phyloP scores from a whole-genome alignment of 345 rosid species.

The Anastatica hierochuntica region DNA sequence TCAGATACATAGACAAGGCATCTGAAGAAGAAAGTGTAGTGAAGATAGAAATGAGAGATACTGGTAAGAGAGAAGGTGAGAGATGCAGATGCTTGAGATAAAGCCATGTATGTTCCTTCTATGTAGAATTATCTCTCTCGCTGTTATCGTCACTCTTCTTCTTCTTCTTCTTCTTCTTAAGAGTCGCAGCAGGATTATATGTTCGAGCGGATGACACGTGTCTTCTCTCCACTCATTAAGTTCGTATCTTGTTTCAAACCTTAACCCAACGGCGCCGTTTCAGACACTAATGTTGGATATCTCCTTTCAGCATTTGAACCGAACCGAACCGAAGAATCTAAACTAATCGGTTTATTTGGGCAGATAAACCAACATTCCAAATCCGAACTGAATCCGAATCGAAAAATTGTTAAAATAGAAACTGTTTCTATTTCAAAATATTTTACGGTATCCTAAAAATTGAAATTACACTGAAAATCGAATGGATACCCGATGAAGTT shows the following conservation, averaged over 20 bases:
- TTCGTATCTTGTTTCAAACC: slow-evolving; percentile 15
- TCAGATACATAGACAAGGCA: slow-evolving; percentile 14
- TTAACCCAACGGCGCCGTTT: neutral
- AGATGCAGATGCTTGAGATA: slow-evolving; percentile 50
- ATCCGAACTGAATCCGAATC: too few species aligned
- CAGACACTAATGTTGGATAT: neutral
- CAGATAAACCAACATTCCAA: too few species aligned
- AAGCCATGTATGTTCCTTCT: slow-evolving; percentile 39
- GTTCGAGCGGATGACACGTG: slow-evolving; percentile 24
- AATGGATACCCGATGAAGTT: too few species aligned
- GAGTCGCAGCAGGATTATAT: slow-evolving; percentile 16
- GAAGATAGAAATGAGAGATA: slow-evolving; percentile 12
- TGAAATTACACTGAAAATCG: too few species aligned
- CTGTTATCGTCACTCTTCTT: neutral
- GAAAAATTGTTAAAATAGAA: too few species aligned
- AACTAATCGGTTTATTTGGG: too few species aligned
- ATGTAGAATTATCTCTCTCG: neutral
- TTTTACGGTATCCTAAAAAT: too few species aligned
- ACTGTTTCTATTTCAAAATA: too few species aligned
- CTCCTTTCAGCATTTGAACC: too few species aligned
- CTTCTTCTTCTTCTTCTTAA: slow-evolving; percentile 7
- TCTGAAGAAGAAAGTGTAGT: neutral
- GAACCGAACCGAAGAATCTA: neutral
- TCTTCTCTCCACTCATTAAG: slow-evolving; percentile 11
- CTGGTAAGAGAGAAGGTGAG: slow-evolving; percentile 41